These are phyloP conservation scores for Margaritispora aquatica DNA, from an alignment of 495 filamentous ascomycete genomes.

Conservation along the genomic window DNA sequence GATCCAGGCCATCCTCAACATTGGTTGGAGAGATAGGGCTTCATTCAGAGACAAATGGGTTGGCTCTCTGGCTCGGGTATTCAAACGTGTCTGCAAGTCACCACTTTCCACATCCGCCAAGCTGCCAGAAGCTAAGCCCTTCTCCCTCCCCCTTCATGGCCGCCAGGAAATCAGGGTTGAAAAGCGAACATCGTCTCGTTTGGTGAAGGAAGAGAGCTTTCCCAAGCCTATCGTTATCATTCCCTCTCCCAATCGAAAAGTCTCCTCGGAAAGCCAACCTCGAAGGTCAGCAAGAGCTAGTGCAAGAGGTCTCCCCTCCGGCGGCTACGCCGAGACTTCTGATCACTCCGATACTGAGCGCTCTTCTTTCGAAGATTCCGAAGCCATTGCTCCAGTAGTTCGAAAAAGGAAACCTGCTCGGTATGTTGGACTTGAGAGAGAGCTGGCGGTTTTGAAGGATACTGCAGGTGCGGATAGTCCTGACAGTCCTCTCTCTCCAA, in stretches of 20 bases:
- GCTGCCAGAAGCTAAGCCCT: not conserved
- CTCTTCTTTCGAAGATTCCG: not conserved
- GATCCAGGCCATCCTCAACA: conserved; percentile 63
- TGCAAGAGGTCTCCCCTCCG: not conserved
- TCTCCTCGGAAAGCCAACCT: not conserved
- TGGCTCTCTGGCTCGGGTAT: conserved; percentile 53
- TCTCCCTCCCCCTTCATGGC: not conserved
- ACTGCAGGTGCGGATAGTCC: conserved; percentile 15
- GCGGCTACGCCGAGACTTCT: conserved; percentile 17
- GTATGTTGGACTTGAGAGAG: conserved; percentile 1
- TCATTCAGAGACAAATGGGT: conserved; percentile 69
- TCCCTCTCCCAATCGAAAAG: not conserved
- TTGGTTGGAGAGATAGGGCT: conserved; percentile 72
- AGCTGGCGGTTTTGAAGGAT: conserved; percentile 15
- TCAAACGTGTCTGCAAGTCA: conserved; percentile 47
- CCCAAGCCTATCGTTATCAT: not conserved
- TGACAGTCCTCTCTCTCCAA: not conserved
- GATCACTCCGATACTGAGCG: conserved; percentile 1
- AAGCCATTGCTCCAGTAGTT: not conserved
- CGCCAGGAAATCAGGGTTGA: not conserved
- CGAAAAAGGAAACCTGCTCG: not conserved
- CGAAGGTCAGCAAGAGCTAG: conserved; percentile 15
- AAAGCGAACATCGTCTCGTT: not conserved
- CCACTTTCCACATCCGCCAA: conserved; percentile 29
- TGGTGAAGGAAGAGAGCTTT: not conserved